These are phyloP conservation scores for Conringia planisiliqua DNA, from an alignment of 345 rosid genomes.

Conservation along the genomic window DNA sequence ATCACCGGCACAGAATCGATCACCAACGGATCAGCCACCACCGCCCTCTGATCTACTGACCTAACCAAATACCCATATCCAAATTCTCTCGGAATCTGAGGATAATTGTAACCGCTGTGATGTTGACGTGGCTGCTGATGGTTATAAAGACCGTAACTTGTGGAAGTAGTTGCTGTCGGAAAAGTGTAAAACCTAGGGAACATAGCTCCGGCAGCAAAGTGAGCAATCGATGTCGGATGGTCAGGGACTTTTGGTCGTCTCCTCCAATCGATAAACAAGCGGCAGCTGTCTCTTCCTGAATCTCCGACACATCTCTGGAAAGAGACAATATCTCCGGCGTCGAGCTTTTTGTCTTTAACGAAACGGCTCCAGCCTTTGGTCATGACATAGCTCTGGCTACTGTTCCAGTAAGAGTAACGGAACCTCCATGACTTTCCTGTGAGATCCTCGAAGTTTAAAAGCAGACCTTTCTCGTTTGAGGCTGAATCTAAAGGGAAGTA, in stretches of 20 bases:
- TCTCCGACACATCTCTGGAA: slow-evolving; percentile 75
- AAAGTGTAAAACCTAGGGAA: slow-evolving; percentile 60
- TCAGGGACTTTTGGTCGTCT: slow-evolving; percentile 54
- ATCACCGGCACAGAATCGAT: slow-evolving; percentile 36
- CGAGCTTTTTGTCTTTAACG: slow-evolving; percentile 91
- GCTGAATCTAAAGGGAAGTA: slow-evolving; percentile 64
- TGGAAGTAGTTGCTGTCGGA: slow-evolving; percentile 28
- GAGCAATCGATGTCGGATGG: slow-evolving; percentile 15
- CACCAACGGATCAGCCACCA: slow-evolving; percentile 24
- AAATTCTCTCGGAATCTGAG: slow-evolving; percentile 30
- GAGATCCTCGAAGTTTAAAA: slow-evolving; percentile 81
- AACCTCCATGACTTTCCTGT: slow-evolving; percentile 79
- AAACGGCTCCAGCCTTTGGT: slow-evolving; percentile 97
- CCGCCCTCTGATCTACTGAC: slow-evolving; percentile 33
- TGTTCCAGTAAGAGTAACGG: slow-evolving; percentile 92
- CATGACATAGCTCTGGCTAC: slow-evolving; percentile 98
- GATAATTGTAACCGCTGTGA: slow-evolving; percentile 18
- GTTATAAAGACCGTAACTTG: slow-evolving; percentile 29
- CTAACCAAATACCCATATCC: slow-evolving; percentile 32
- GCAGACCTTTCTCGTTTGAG: slow-evolving; percentile 63
- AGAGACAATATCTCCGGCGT: slow-evolving; percentile 89
- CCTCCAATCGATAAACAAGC: slow-evolving; percentile 83
- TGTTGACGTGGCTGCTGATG: slow-evolving; percentile 34
- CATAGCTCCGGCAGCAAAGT: slow-evolving; percentile 41
- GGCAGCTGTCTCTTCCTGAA: slow-evolving; percentile 42